phyloP scores from a whole-genome alignment of 345 rosid genomes.

The Murraya koenigii region DNA sequence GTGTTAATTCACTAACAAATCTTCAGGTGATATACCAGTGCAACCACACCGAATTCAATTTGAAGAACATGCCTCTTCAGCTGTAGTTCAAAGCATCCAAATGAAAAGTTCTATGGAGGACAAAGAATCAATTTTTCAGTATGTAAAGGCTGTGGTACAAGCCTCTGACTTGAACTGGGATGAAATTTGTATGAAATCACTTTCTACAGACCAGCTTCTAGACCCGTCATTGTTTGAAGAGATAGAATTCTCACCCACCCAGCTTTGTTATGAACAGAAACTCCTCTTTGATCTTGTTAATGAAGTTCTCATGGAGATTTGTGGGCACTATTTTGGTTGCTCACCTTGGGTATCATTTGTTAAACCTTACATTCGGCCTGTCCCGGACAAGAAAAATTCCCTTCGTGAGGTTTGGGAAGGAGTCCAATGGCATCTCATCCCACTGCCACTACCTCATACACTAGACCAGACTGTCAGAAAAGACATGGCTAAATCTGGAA shows the following conservation, averaged over 20 bases:
- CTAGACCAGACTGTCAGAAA: conserved; percentile 69
- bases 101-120: conserved; percentile 43
- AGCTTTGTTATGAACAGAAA: conserved; percentile 44
- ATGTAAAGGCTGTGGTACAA: conserved; percentile 51
- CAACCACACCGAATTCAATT: conserved; percentile 64
- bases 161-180: conserved; percentile 65
- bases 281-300: conserved; percentile 74
- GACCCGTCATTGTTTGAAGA: conserved; percentile 52
- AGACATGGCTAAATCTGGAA: conserved; percentile 58
- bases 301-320: conserved; percentile 71
- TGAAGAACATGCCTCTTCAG: conserved; percentile 45
- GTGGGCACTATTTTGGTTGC: conserved; percentile 39
- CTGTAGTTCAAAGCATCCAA: conserved; percentile 28
- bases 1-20: conserved; percentile 22
- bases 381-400: conserved; percentile 42
- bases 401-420: conserved; percentile 58
- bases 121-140: conserved; percentile 43
- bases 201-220: conserved; percentile 60
- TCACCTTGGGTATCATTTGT: conserved; percentile 50
- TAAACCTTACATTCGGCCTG: conserved; percentile 44
- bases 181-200: conserved; percentile 58
- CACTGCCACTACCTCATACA: conserved; percentile 61
- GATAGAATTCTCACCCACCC: conserved; percentile 50
- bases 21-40: conserved; percentile 46
- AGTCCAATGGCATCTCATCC: conserved; percentile 69